Evolutionary conservation across 2,329 filamentous ascomycete species (phyloP), one percentile per base, ranked within the genome.

Genomic region (Dactylellina haptotyla): DNA sequence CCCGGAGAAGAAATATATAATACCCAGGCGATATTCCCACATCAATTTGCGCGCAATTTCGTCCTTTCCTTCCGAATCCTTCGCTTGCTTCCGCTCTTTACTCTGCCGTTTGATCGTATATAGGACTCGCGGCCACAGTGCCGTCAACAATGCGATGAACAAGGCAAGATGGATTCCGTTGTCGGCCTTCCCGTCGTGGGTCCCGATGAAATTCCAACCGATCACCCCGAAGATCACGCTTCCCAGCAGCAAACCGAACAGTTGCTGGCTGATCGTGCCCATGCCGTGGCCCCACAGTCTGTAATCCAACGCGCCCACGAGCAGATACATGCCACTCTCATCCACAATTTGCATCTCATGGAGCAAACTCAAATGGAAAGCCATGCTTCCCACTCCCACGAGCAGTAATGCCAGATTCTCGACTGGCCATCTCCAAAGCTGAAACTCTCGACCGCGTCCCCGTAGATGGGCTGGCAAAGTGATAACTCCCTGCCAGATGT

Each of bases 271-370:
- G 30, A 12, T 54, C 32, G 18, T 20, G 50, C 16, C 18, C 50
- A 54, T 37, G 12, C 28, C 28, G 16, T 54, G 18, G 25, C 50
- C 26, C 50, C 50, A 54, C 14, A 54, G 32, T 14, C 28, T 30
- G 39, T 54, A 54, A 39, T 54, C 50, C 50, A 54, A 32, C n/a
- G 50, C 50, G 14, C 26, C 50, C 9, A 54, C 50, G 18, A 54
- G 50, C 32, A 54, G 28, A 54, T 54, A 54, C 39, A 58, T 58
- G 9, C 39, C 39, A 18, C 39, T 58, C 37, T 58, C 53, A n/a
- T 58, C 34, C 12, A 58, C 6, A 5, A 45, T 58, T 26, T 58
- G 34, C 12, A 37, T 26, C 20, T 58, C 53, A 20, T 58, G 39
- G 4, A 45, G 26, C 53, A 54, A 16, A 14, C 53, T 58, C 2